Evolutionary conservation across 495 filamentous ascomycete genomes (phyloP), one percentile per base, ranked within the genome.

Genomic region (Aspergillus incahuasiensis): DNA sequence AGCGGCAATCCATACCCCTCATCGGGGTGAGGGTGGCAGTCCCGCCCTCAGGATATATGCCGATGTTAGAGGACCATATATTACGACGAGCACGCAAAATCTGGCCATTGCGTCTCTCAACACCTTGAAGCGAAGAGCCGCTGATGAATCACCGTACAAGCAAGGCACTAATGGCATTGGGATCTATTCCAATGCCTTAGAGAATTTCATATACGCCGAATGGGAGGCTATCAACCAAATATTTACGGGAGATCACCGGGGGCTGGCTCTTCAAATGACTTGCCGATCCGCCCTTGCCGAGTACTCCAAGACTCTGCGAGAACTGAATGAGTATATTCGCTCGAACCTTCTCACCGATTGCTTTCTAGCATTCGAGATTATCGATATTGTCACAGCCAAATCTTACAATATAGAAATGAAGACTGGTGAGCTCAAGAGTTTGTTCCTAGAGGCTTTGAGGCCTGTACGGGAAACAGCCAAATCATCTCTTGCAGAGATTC

Each of bases 311-410:
- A 97, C 95, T 0, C 71, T 99, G 24, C 82, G 86, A 12, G 94
- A 97, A 60, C 77, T 99, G 21, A 96, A 97, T 68, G 78, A 82
- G 34, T 91, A 96, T 66, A 91, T 97, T 67, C 87, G 88, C 65
- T 68, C 81, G 28, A 91, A 96, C 64, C 75, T 97, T 39, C 85
- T 82, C 62, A 97, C 91, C 1, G 94, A 99, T 70, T 96, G 95
- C 73, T 99, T 88, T 67, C 80, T 99, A 21, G 91, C 91, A 4
- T 99, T 95, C 66, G 94, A 99, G 65, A 91, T 97, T 51, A 87
- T 96, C 42, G 92, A 95, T 61, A 89, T 96, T 55, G 88, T 99
- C 40, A 89, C 89, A 3, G 79, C 79, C 32, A 80, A 95, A 55
- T 91, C 89, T 12, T 84, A 86, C 57, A 84, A 86, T 44, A 77